These are phyloP conservation scores for Triglochin maritima DNA, from an alignment of 106 monocot genomes.

Conservation along the genomic window DNA sequence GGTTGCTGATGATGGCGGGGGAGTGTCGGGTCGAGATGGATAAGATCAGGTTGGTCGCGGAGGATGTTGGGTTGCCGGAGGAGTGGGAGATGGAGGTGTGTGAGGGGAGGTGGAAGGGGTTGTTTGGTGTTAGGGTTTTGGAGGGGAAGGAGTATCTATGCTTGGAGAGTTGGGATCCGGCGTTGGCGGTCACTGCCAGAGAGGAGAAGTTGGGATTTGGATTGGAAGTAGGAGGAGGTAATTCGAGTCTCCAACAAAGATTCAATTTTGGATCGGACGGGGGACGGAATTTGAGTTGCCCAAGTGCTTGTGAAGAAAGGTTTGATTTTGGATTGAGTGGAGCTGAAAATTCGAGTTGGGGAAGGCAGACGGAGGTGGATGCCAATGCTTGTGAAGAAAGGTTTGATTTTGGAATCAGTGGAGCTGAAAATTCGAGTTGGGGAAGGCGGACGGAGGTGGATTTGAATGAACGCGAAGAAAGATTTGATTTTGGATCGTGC, in stretches of 20 bases:
- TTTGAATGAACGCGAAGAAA: constrained; percentile 7
- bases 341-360: too few relatives aligned
- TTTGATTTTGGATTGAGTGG: background rate
- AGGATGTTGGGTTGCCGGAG: constrained; percentile 53
- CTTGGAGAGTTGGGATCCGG: constrained; percentile 88
- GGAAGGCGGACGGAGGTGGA: too few relatives aligned
- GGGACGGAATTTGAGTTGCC: background rate
- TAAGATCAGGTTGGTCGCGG: constrained; percentile 52
- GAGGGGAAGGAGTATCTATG: constrained; percentile 44
- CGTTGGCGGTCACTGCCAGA: constrained; percentile 58
- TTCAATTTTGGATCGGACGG: background rate
- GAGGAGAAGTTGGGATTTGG: constrained; percentile 55
- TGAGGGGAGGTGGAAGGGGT: constrained; percentile 38
- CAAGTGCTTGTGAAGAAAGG: constrained; percentile 2
- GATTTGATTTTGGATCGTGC: constrained; percentile 38
- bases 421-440: too few relatives aligned
- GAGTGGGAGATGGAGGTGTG: constrained; percentile 45
- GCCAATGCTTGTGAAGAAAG: too few relatives aligned
- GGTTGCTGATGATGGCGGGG: constrained; percentile 88
- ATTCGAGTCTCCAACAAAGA: background rate
- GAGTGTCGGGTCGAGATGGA: constrained; percentile 74
- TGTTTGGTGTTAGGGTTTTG: constrained; percentile 35
- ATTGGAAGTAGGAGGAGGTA: constrained; percentile 6
- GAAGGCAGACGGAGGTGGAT: too few relatives aligned
- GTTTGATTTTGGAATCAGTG: too few relatives aligned